Percentiles rank a stretch among this genome's conserved stretches.
Evolutionary conservation across 768 basidiomycete species (phyloP).

Genomic region (Leccinum subgranulosum): DNA sequence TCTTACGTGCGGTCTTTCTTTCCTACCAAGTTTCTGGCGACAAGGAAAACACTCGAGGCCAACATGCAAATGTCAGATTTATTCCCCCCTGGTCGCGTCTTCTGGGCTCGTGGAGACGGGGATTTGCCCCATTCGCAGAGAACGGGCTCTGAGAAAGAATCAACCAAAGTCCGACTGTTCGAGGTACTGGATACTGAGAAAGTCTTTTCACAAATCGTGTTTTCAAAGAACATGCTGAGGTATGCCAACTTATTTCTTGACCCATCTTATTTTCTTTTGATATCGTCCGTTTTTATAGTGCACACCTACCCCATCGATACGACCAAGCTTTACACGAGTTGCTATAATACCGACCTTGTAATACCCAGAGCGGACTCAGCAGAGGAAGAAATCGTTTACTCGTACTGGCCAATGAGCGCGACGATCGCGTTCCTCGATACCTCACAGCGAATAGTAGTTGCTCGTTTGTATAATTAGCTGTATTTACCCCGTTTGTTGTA

Average conservation of each 20-base stretch:
- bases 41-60: conserved; percentile 81
- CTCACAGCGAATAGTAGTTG: conserved; percentile 2
- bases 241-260: conserved; percentile 30
- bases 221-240: conserved; percentile 82
- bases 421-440: conserved; percentile 8
- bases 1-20: background rate
- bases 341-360: conserved; percentile 34
- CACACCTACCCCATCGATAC: conserved; percentile 80
- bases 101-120: conserved; percentile 75
- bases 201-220: conserved; percentile 78
- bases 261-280: background rate
- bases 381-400: background rate
- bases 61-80: conserved; percentile 74
- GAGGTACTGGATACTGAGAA: conserved; percentile 74
- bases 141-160: conserved; percentile 18
- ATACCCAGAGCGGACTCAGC: background rate
- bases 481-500: conserved; percentile 15
- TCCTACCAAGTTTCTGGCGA: conserved; percentile 60
- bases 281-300: conserved; percentile 35
- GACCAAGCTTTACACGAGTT: conserved; percentile 72
- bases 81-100: conserved; percentile 73
- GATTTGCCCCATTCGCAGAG: conserved; percentile 56
- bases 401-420: background rate
- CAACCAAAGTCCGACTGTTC: conserved; percentile 66
- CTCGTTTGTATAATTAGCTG: conserved; percentile 1